Evolutionary conservation across 495 filamentous ascomycete genomes (phyloP).

Genomic region (Penicillium pulvis): DNA sequence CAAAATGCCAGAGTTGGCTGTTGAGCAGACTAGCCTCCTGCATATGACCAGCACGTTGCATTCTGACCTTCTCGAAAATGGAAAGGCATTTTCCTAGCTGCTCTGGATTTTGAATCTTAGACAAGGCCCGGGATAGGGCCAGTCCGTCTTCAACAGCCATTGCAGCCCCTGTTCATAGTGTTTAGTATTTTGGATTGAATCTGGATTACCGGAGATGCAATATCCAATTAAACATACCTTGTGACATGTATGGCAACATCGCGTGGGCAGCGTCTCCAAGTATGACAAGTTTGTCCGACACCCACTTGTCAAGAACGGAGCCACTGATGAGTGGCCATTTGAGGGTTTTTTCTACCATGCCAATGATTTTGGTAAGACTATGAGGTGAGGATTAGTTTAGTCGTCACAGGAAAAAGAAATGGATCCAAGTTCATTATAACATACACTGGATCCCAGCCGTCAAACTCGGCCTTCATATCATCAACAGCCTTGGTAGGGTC

Average conservation of each 20-base stretch:
- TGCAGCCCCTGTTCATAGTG: slow-evolving; percentile 37
- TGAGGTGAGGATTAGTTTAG: neutral
- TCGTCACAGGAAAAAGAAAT: neutral
- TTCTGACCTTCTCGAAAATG: slow-evolving; percentile 34
- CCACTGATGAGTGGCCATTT: slow-evolving; percentile 47
- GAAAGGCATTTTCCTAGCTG: slow-evolving; percentile 18
- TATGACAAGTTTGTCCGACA: slow-evolving; percentile 35
- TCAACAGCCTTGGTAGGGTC: slow-evolving; percentile 35
- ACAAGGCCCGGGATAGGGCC: slow-evolving; percentile 30
- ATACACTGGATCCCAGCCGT: slow-evolving; percentile 43
- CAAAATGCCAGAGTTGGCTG: slow-evolving; percentile 46
- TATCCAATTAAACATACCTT: slow-evolving; percentile 26
- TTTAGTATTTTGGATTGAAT: neutral
- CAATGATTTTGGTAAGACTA: slow-evolving; percentile 40
- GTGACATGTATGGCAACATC: slow-evolving; percentile 53
- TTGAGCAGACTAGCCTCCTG: slow-evolving; percentile 41
- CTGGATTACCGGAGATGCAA: neutral
- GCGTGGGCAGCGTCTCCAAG: slow-evolving; percentile 54
- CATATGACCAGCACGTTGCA: slow-evolving; percentile 30
- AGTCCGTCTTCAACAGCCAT: slow-evolving; percentile 48
- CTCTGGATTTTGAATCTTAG: slow-evolving; percentile 13
- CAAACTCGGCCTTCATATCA: slow-evolving; percentile 43
- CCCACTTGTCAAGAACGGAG: slow-evolving; percentile 32
- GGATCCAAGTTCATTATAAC: neutral
- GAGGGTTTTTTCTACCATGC: slow-evolving; percentile 37